phyloP scores from a whole-genome alignment of 352 stramenopile species.

The Pythium sp. region DNA sequence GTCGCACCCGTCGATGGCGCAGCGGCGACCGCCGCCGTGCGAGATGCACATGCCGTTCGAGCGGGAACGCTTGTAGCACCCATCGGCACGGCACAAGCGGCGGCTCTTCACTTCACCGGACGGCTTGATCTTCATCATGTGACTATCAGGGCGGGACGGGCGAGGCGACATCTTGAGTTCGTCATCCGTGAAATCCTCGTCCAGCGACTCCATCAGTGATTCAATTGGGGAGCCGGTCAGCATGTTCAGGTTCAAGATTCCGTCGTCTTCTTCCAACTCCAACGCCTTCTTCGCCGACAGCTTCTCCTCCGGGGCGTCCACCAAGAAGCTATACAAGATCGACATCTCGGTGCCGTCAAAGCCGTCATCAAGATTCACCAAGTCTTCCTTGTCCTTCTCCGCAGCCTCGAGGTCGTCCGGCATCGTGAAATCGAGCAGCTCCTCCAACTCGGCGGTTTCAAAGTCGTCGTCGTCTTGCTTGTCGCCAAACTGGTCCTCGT shows the following conservation, averaged over 20 bases:
- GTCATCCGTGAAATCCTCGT: constrained; percentile 66
- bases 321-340: constrained; percentile 84
- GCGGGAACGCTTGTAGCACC: constrained; percentile 86
- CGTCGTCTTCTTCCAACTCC: constrained; percentile 49
- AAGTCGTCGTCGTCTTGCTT: constrained; percentile 32
- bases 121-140: constrained; percentile 26
- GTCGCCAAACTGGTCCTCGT: constrained; percentile 33
- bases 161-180: constrained; percentile 62
- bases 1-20: constrained; percentile 71
- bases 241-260: constrained; percentile 80
- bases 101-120: constrained; percentile 51
- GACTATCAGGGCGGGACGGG: constrained; percentile 21
- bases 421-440: constrained; percentile 77
- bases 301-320: constrained; percentile 73
- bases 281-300: constrained; percentile 31
- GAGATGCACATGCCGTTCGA: constrained; percentile 86
- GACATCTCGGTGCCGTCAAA: constrained; percentile 87
- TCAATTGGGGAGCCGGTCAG: constrained; percentile 59
- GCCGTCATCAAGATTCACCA: constrained; percentile 75
- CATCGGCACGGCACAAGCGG: constrained; percentile 66
- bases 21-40: constrained; percentile 77
- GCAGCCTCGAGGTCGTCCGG: constrained; percentile 46
- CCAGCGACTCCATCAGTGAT: constrained; percentile 70
- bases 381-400: constrained; percentile 70
- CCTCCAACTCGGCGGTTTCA: constrained; percentile 67